Base-by-base conservation (phyloP, 2,329 filamentous ascomycete species). In the Aquanectria penicillioides region DNA sequence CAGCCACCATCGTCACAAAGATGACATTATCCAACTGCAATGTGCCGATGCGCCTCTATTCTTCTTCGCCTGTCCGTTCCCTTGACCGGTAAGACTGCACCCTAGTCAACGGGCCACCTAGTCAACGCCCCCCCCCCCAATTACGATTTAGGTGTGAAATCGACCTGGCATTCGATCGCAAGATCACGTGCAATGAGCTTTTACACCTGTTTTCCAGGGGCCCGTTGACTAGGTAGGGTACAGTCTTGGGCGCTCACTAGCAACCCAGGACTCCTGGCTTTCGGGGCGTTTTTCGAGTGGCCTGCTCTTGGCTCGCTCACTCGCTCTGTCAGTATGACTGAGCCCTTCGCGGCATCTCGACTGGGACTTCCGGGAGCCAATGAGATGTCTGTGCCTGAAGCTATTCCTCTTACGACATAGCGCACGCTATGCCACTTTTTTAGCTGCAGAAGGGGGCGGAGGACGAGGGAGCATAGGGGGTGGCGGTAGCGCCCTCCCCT, bases 311-410 rank as follows among this genome's bases (percentile, higher is more conserved):
- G 25, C 23, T 29, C 28, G 26, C 38, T 44, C n/a, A 28, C 12
- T 28, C 26, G 28, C 17, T 13, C 57, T 41, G 40, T 55, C 44
- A 58, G 52, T 53, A 48, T 40, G 29, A 33, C 37, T 55, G 18
- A 34, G 23, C 46, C 34, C 48, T 51, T 44, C 29, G 26, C 67
- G 62, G 66, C 53, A 61, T 46, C 46, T 33, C 36, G 41, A 33
- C 22, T 29, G 29, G 46, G 9, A 26, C 53, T 72, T 75, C 73
- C 72, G 75, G 73, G 71, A 37, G 40, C 78, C 78, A 80, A 80
- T 80, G 60, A 71, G n/a, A 65, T 26, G 15, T 28, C 63, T 71
- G 77, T 78, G 61, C 75, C 75, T 79, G 75, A 62, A 69, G 70
- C 77, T 76, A 75, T 68, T 49, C 75, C 70, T 6, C 47, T 61